Conservation (phyloP, 352 stramenopile genomes). For the Phytophthora capsici region DNA sequence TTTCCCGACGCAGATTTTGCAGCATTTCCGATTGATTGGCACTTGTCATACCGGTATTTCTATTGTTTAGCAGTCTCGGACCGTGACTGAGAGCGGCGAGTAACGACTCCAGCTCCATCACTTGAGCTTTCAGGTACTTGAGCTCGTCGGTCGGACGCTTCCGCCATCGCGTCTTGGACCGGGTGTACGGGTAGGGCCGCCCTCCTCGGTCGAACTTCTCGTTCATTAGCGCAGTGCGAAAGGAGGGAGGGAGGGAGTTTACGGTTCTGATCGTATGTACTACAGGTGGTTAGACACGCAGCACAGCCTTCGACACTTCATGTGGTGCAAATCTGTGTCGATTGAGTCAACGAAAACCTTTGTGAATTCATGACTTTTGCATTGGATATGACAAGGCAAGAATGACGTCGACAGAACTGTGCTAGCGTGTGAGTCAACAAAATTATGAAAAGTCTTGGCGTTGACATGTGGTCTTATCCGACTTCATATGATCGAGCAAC, state of each 20-base stretch:
- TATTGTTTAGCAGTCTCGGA: constrained; percentile 5
- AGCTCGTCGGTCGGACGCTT: constrained; percentile 35
- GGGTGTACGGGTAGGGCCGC: constrained; percentile 15
- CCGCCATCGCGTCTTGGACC: constrained; percentile 16
- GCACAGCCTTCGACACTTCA: no score
- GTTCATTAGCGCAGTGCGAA: neutral
- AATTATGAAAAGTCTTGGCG: no score
- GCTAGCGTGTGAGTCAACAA: no score
- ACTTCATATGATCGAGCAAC: neutral
- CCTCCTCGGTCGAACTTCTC: constrained; percentile 9
- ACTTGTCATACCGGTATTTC: neutral
- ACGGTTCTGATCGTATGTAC: no score
- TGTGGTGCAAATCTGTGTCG: no score
- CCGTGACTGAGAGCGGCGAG: constrained; percentile 5
- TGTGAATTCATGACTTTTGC: no score
- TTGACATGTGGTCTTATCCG: neutral
- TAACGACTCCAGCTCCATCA: constrained; percentile 13
- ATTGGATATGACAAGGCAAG: no score
- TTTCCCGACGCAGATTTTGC: constrained; percentile 5
- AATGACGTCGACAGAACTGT: no score
- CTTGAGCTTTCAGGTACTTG: constrained; percentile 24
- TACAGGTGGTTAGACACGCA: no score
- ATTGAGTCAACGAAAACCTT: no score
- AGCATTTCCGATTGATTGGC: neutral
- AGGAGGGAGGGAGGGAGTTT: no score